Evolutionary conservation across 805 yeast species (phyloP).

Genomic region (Alloascoidea africana): DNA sequence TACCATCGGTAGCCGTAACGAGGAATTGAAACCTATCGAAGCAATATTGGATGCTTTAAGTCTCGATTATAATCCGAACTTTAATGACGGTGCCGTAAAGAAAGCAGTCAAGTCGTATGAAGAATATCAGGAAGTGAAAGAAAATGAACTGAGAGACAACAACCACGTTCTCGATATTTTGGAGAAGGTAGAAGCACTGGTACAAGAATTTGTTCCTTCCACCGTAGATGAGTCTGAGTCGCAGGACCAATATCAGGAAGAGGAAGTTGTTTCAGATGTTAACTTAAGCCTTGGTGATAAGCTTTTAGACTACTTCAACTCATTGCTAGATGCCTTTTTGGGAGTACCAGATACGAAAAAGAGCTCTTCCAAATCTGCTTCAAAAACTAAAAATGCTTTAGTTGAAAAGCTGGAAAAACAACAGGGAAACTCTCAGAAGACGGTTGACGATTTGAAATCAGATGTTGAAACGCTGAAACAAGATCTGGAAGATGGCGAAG

Average conservation of each 20-base stretch:
- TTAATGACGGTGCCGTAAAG: slow-evolving; percentile 81
- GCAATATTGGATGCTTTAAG: slow-evolving; percentile 31
- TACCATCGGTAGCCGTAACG: slow-evolving; percentile 23
- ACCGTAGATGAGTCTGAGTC: slow-evolving; percentile 4
- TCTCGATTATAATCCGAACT: slow-evolving; percentile 59
- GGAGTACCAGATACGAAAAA: background rate
- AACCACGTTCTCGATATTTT: slow-evolving; percentile 1
- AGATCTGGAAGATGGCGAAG: slow-evolving; percentile 10
- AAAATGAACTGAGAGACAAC: background rate
- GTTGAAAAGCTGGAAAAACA: slow-evolving; percentile 4
- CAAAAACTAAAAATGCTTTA: slow-evolving; percentile 2
- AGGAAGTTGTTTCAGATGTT: slow-evolving; percentile 3
- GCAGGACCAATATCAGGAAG: slow-evolving; percentile 6
- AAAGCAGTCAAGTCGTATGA: slow-evolving; percentile 36
- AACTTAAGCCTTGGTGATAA: slow-evolving; percentile 4
- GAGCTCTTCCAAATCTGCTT: background rate
- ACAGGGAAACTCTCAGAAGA: slow-evolving; percentile 6
- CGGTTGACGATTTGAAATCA: slow-evolving; percentile 8
- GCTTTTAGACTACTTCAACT: background rate
- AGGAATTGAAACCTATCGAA: slow-evolving; percentile 13
- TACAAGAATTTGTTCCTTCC: too few relatives aligned
- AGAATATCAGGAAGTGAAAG: slow-evolving; percentile 12
- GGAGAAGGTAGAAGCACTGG: slow-evolving; percentile 5
- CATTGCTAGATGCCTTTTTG: background rate
- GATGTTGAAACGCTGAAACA: slow-evolving; percentile 7